Base-by-base conservation (phyloP, 2,329 filamentous ascomycete species). In the Arthroderma sp. region DNA sequence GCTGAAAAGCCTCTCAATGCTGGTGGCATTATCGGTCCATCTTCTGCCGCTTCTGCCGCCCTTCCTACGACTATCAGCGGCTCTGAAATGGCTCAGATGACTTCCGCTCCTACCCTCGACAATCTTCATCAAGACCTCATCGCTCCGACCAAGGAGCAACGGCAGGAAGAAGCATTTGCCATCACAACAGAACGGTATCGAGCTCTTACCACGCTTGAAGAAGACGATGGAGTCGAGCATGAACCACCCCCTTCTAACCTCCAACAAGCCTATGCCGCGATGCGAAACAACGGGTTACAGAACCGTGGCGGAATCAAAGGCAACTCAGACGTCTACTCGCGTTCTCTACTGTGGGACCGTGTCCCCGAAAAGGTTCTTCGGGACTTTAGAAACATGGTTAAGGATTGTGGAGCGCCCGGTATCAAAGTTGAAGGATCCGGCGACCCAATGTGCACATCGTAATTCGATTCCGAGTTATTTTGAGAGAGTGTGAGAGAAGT, bases 331-430 rank as follows among this genome's bases (percentile, higher is more conserved):
- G 85, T 95, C 36, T 94, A 94, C 68, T 93, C 88, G 31, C 78
- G 89, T 47, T 94, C 86, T 50, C 74, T 96, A 50, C 78, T 96
- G 47, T 94, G 86, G 86, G 87, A 95, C 58, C 85, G 88, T 65
- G 88, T 96, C 55, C 88, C 91, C 9, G 76, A 79, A 55, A 87
- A 96, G 52, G 87, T 96, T 40, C 86, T 98, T 44, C 79, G 81
- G 55, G 86, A 89, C 62, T 96, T 96, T 70, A 85, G 84, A 57
- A 84, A 86, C 65, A 87, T 94, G 76, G 83, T 94, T 55, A 78
- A 83, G 52, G 83, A 91, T 58, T 82, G 75, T 66, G 81, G 58
- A 41, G 57, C 58, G 5, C 36, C 48, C 29, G 52, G 57, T 11
- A 55, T 59, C 38, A 64, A 66, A 45, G 57, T 60, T 44, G 58